Base-by-base conservation (phyloP, 2,329 filamentous ascomycete genomes). In the Dactylellina cionopaga region DNA sequence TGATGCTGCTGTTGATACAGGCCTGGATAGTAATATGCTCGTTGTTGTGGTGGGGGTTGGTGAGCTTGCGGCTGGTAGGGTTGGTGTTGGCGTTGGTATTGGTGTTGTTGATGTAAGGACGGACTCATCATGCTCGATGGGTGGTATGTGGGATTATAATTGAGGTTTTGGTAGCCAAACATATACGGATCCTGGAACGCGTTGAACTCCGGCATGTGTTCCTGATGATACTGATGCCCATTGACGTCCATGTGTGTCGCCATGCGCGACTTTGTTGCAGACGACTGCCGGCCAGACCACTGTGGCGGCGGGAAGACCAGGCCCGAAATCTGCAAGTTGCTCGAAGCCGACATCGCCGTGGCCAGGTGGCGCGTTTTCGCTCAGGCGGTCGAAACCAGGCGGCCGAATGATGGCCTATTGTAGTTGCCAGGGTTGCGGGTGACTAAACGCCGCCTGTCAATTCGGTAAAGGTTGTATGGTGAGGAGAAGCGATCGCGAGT, bases 81-180 rank as follows among this genome's bases (percentile, higher is more conserved):
- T n/a, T n/a, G 43, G 24, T 74, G 64, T 19, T 71, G 71, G 10
- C 64, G 65, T 5, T 56, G 69, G n/a, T 75, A 74, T 35, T 76
- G 75, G 33, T 77, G 76, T 27, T 76, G 76, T 29, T 75, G 75
- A 47, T 76, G 76, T 35, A 69, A 58, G 25, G 68, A 72, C 0
- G 59, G 68, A 51, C 46, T 72, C 11, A 72, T 72, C 68, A 72
- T 72, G 37, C 52, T 65, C 24, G 68, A 72, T 24, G 68, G 59
- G 24, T 72, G 68, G 15, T 72, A 72, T 17, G 68, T 59, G 4
- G 68, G 52, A 31, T 59, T 65, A 31, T 72, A 72, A 39, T 65
- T 65, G 47, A 72, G 17, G 22, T 60, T 60, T 17, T 64, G 68
- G 25, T 72, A 72, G n/a, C 59, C 52, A 19, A 72, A 72, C 68